Conservation (phyloP, 257 asterid species). For the Nicotiana tabacum region DNA sequence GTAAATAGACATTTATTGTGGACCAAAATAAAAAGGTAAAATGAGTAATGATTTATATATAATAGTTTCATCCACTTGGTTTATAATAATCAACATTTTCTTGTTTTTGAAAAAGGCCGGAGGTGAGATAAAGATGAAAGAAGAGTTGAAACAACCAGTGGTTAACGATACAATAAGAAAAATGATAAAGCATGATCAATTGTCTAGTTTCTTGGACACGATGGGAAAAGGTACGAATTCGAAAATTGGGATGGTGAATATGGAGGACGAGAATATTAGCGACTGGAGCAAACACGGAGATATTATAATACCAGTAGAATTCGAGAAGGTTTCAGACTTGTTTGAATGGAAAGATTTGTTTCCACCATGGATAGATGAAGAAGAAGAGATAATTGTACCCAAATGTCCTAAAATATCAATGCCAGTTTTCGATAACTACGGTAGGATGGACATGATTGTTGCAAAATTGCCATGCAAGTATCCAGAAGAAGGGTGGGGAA, state of each 20-base stretch:
- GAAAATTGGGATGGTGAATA: slow-evolving; percentile 27
- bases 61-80: too few species aligned
- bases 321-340: slow-evolving; percentile 38
- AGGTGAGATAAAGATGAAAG: slow-evolving; percentile 56
- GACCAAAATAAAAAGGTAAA: too few species aligned
- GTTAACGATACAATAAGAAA: slow-evolving; percentile 8
- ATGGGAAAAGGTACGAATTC: slow-evolving; percentile 33
- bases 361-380: slow-evolving; percentile 93
- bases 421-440: slow-evolving; percentile 41
- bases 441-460: slow-evolving; percentile 54
- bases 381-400: slow-evolving; percentile 66
- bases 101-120: neutral
- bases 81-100: neutral
- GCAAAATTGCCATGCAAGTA: slow-evolving; percentile 55
- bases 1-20: too few species aligned
- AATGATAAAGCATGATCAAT: slow-evolving; percentile 38
- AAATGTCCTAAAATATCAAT: slow-evolving; percentile 72
- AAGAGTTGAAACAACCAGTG: slow-evolving; percentile 34
- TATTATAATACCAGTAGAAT: slow-evolving; percentile 19
- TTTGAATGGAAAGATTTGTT: slow-evolving; percentile 67
- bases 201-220: slow-evolving; percentile 49
- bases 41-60: too few species aligned
- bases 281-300: slow-evolving; percentile 49
- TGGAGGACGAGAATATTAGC: slow-evolving; percentile 59
- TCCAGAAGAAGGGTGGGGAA: slow-evolving; percentile 50